These are phyloP conservation scores for Pyrus hybrid DNA, from an alignment of 331 rosid species.

Conservation along the genomic window DNA sequence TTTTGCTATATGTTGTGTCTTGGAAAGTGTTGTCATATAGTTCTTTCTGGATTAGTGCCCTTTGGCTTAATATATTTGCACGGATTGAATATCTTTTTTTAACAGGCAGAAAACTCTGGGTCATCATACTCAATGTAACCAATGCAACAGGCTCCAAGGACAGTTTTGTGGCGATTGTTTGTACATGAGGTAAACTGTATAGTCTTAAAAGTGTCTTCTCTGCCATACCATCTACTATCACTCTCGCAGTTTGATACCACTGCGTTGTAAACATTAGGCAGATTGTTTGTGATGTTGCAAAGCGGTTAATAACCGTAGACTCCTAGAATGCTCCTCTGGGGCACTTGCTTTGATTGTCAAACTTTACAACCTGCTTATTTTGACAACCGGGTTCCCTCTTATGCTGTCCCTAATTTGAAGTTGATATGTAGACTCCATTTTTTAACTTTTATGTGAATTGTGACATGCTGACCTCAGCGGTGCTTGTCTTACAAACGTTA, in stretches of 20 bases:
- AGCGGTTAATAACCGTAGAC: background rate
- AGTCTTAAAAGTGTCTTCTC: conserved; percentile 10
- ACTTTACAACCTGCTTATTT: background rate
- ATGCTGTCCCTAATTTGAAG: background rate
- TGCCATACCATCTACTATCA: background rate
- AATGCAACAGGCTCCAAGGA: conserved; percentile 66
- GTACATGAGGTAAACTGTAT: conserved; percentile 80
- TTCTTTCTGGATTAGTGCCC: background rate
- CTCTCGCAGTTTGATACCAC: background rate
- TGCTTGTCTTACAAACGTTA: background rate
- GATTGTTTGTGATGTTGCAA: background rate
- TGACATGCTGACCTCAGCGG: background rate
- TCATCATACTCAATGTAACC: conserved; percentile 59
- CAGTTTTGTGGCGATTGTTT: conserved; percentile 96
- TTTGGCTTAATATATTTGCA: background rate
- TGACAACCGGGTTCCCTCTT: background rate
- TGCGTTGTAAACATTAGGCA: background rate
- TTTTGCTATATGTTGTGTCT: background rate
- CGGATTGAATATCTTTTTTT: conserved; percentile 19
- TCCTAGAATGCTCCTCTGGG: background rate
- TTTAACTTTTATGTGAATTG: no score
- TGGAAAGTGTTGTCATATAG: background rate
- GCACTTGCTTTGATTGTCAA: background rate
- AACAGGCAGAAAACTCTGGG: conserved; percentile 89
- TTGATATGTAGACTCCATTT: background rate